These are phyloP conservation scores for Stemphylium vesicarium DNA, from an alignment of 2,329 filamentous ascomycete species.

Conservation along the genomic window DNA sequence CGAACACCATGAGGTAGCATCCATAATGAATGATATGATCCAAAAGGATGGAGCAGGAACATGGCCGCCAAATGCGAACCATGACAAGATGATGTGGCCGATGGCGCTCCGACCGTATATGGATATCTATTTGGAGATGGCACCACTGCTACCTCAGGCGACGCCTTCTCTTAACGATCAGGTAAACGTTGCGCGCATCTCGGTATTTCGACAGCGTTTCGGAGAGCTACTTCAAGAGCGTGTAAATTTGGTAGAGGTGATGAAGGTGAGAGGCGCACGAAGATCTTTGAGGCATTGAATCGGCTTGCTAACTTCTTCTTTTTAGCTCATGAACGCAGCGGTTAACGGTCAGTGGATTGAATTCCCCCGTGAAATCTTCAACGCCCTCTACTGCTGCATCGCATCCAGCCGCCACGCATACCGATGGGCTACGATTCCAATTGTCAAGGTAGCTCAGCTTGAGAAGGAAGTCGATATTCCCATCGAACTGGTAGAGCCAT, in stretches of 20 bases:
- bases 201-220: neutral
- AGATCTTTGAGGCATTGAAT: neutral
- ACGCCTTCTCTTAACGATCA: constrained; percentile 4
- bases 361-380: constrained; percentile 1
- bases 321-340: neutral
- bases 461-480: constrained; percentile 5
- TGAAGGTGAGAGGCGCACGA: neutral
- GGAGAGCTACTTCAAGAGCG: neutral
- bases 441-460: constrained; percentile 6
- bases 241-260: neutral
- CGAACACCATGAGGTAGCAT: neutral
- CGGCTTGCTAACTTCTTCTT: neutral
- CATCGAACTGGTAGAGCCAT: neutral
- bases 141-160: neutral
- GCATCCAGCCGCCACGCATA: constrained; percentile 2
- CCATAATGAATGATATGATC: neutral
- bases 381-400: constrained; percentile 8
- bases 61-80: constrained; percentile 9
- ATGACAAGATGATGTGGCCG: constrained; percentile 2
- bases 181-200: neutral
- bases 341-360: neutral
- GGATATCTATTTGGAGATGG: constrained; percentile 8
- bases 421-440: constrained; percentile 3
- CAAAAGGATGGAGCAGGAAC: constrained; percentile 3
- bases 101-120: neutral